Evolutionary conservation across 352 stramenopile genomes (phyloP), one percentile per base, ranked within the genome.

Genomic region (Globisporangium spinosum): DNA sequence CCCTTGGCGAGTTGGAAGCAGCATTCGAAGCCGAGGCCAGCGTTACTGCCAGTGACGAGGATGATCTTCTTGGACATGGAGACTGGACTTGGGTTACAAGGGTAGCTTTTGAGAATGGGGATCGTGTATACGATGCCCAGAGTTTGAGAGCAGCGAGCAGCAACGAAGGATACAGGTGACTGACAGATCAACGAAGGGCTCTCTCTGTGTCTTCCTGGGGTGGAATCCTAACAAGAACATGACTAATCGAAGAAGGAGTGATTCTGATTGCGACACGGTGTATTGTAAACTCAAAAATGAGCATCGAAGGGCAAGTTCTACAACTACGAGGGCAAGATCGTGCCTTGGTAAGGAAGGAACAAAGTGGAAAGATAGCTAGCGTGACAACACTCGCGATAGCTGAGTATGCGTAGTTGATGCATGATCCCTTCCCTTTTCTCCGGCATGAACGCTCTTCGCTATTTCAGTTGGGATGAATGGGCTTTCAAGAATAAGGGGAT

Each of bases 31-130:
- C 73, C 74, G 25, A 83, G 62, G 2, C 74, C 73, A 0, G 71
- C 38, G 67, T 75, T 83, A 40, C 65, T 69, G 49, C 76, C 76
- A 9, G 76, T 83, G 57, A 83, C 58, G 62, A 83, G 64, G 53
- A 76, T 35, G 35, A 74, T 40, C 10, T 71, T 73, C 60, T 75
- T 78, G 65, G 49, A 20, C 12, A 25, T 64, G 25, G n/a, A 2
- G 35, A 43, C 35, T 43, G 12, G 40, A 49, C 15, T 49, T 22
- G 40, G 17, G 15, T 3, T 13, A 17, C 38, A 17, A 17, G 12
- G 13, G 38, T 12, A 17, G 38, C 38, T 45, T 45, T 45, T 45
- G 38, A 45, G 12, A 45, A 17, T 45, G 38, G 6, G 12, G 12
- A 20, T 15, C 4, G 34, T 17, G 12, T 12, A 40, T 40, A 10